These are phyloP conservation scores for Stachybotrys echinatus DNA, from an alignment of 2,329 filamentous ascomycete species.

Conservation along the genomic window DNA sequence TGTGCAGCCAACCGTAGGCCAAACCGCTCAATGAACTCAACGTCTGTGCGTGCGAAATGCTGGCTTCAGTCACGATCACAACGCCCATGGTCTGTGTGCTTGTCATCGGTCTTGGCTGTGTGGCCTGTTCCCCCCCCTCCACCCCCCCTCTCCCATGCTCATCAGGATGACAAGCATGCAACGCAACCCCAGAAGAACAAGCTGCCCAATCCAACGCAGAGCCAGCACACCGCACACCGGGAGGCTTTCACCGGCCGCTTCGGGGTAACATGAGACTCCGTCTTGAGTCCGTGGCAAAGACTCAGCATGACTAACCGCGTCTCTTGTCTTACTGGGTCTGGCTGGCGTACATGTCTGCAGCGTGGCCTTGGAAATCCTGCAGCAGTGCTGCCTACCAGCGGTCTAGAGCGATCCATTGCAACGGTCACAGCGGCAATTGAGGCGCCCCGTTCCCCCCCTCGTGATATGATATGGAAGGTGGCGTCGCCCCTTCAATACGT, in stretches of 20 bases:
- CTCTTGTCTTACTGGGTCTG: neutral
- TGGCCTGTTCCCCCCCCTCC: too few species aligned
- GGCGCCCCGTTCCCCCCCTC: neutral
- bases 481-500: neutral
- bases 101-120: too few species aligned
- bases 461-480: neutral
- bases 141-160: neutral
- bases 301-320: neutral
- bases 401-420: neutral
- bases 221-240: neutral
- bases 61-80: neutral
- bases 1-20: neutral
- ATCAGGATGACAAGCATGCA: neutral
- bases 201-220: too few species aligned
- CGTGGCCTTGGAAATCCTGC: neutral
- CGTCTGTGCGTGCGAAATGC: neutral
- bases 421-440: neutral
- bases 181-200: too few species aligned
- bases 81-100: neutral
- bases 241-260: neutral
- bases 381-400: neutral
- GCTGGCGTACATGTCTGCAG: too few species aligned
- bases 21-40: neutral
- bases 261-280: neutral
- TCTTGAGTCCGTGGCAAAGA: too few species aligned